These are phyloP conservation scores for Talaromyces sp. DNA, from an alignment of 2,329 filamentous ascomycete species.

Conservation along the genomic window DNA sequence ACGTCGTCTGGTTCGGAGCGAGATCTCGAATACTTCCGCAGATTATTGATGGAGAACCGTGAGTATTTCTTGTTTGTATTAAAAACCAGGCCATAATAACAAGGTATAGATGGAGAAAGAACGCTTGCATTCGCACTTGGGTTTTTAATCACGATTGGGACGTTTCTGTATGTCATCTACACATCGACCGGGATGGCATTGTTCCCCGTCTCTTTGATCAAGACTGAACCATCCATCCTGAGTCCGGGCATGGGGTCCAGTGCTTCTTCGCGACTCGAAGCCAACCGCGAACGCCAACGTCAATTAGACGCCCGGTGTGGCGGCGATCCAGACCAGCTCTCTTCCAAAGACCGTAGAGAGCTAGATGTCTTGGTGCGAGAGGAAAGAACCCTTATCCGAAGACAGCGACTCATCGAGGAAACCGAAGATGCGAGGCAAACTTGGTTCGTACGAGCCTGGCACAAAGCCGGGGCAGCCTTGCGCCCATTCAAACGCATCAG, in stretches of 20 bases:
- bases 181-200: constrained; percentile 84
- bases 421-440: constrained; percentile 65
- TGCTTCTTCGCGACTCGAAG: constrained; percentile 74
- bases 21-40: constrained; percentile 89
- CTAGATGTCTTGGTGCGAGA: constrained; percentile 82
- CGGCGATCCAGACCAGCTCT: constrained; percentile 68
- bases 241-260: constrained; percentile 71
- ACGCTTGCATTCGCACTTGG: constrained; percentile 86
- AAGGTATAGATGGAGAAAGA: constrained; percentile 68
- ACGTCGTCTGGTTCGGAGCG: constrained; percentile 64
- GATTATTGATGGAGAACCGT: constrained; percentile 75
- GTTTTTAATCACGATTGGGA: constrained; percentile 81
- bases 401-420: constrained; percentile 77
- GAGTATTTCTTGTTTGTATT: constrained; percentile 23
- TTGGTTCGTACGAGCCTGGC: constrained; percentile 69
- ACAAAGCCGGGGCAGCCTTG: constrained; percentile 75
- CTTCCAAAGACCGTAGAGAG: constrained; percentile 82
- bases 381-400: constrained; percentile 85
- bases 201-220: constrained; percentile 85
- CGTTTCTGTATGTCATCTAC: constrained; percentile 80
- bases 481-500: constrained; percentile 84
- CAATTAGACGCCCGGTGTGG: constrained; percentile 83
- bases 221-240: constrained; percentile 81
- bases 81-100: constrained; percentile 10
- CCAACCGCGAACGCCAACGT: constrained; percentile 85